Base-by-base conservation (phyloP, 2,329 filamentous ascomycete species). In the Colletotrichum eleusines region DNA sequence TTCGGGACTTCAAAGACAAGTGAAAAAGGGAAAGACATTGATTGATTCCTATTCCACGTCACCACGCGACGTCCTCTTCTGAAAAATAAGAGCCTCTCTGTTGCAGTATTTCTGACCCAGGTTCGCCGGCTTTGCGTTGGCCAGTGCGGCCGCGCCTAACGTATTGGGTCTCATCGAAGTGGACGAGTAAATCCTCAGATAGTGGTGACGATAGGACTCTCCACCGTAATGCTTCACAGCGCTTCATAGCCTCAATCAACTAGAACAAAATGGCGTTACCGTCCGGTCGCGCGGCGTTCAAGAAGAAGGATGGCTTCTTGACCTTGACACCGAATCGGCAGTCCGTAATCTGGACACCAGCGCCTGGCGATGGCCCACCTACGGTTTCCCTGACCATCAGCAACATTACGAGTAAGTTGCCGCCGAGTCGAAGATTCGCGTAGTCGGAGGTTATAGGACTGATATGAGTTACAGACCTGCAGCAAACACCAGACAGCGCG, bases 251-350 rank as follows among this genome's bases (percentile, higher is more conserved):
- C 26, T 66, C 12, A 20, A 20, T 26, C 12, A 23, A n/a, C n/a
- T 55, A 59, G 38, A 44, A 33, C 44, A 53, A 42, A 14, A 91
- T 91, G 89, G 83, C 87, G 35, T 80, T 86, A 73, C 89, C 89
- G 63, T 87, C 85, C 75, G 93, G 91, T 71, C 89, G 88, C 73
- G 91, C 92, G 63, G 86, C 91, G 69, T 98, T 96, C 87, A 98
- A 98, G 84, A 99, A 98, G 86, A 96, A 97, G 82, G 93, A 98
- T 85, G 96, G 96, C 79, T 89, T 89, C 72, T 84, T 99, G 77
- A 89, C 90, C 33, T 86, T 98, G 75, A 90, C 92, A 20, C 84
- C 87, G 67, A 94, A 97, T 80, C 87, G 89, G 76, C 89, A 88
- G 77, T 90, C 87, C 46, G 89, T 98, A 72, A 91, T 89, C 79